A percentile compares a stretch with the other conserved stretches of the same genome.
Conservation (phyloP, 2,329 filamentous ascomycete genomes). For the Botryotinia convoluta region DNA sequence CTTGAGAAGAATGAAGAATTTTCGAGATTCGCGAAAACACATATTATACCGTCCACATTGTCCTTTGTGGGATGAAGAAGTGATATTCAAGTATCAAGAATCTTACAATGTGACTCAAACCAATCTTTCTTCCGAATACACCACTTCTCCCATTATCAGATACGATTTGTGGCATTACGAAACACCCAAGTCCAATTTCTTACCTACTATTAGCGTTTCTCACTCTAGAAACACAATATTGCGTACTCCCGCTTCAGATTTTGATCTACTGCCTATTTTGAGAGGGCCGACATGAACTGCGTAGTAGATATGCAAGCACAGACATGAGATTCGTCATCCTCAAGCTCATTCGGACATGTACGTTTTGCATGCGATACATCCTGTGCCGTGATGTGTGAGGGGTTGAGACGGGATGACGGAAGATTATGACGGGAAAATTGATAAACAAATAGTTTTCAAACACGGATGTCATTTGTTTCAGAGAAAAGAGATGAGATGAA, state of each 20-base stretch:
- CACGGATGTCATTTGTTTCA: neutral
- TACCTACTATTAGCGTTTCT: neutral
- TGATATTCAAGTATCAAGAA: neutral
- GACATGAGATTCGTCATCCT: neutral
- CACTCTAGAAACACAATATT: neutral
- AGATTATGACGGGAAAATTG: neutral
- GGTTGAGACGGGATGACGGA: neutral
- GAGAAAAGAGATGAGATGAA: neutral
- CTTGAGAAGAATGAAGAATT: neutral
- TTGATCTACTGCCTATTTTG: neutral
- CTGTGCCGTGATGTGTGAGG: neutral
- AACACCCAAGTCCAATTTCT: neutral
- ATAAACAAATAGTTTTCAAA: neutral
- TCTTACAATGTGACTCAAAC: neutral
- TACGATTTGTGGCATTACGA: neutral
- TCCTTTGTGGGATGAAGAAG: neutral
- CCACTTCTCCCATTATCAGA: neutral
- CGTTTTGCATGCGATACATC: neutral
- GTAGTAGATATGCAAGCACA: neutral
- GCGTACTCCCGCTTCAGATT: neutral
- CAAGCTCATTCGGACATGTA: neutral
- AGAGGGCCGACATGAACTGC: neutral
- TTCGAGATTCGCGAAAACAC: neutral
- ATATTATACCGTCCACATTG: neutral
- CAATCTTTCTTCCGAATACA: neutral